These are phyloP conservation scores for Aspergillus bertholletiae DNA, from an alignment of 495 filamentous ascomycete genomes.

Conservation along the genomic window DNA sequence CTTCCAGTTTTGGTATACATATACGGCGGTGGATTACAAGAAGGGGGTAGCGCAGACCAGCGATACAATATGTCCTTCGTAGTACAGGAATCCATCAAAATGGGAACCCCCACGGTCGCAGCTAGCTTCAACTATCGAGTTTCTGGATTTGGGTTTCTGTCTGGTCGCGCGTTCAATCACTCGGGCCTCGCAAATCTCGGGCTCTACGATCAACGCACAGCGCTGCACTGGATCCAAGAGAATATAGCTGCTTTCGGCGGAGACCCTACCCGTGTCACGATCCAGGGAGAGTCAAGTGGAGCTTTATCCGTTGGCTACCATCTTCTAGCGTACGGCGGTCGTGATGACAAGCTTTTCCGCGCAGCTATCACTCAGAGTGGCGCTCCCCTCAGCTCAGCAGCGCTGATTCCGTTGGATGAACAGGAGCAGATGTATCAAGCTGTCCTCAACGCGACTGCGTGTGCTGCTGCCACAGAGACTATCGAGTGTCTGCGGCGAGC, in stretches of 20 bases:
- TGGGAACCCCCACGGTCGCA: constrained; percentile 46
- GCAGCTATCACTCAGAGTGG: constrained; percentile 49
- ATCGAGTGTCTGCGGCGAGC: constrained; percentile 34
- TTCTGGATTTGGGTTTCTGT: constrained; percentile 40
- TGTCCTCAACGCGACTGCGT: constrained; percentile 27
- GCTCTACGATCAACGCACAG: constrained; percentile 50
- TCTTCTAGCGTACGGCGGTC: constrained; percentile 40
- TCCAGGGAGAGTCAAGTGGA: constrained; percentile 61
- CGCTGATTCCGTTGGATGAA: constrained; percentile 25
- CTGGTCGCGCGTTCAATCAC: constrained; percentile 27
- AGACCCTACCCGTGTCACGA: constrained; percentile 43
- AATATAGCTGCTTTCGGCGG: constrained; percentile 40
- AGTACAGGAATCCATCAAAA: constrained; percentile 40
- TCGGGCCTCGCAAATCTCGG: constrained; percentile 37
- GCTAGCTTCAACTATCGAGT: constrained; percentile 50
- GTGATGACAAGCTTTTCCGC: constrained; percentile 49
- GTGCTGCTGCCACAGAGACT: constrained; percentile 23
- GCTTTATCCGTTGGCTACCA: constrained; percentile 45
- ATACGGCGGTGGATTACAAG: constrained; percentile 20
- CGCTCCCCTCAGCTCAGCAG: constrained; percentile 19
- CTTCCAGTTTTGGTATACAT: constrained; percentile 32
- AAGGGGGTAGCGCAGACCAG: constrained; percentile 23
- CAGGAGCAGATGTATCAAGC: constrained; percentile 33
- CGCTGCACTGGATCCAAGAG: constrained; percentile 50
- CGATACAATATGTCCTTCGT: constrained; percentile 49